Percentiles rank a stretch among this genome's conserved stretches.
Conservation (phyloP, 306 rosid genomes). For the Cucurbita moschata region DNA sequence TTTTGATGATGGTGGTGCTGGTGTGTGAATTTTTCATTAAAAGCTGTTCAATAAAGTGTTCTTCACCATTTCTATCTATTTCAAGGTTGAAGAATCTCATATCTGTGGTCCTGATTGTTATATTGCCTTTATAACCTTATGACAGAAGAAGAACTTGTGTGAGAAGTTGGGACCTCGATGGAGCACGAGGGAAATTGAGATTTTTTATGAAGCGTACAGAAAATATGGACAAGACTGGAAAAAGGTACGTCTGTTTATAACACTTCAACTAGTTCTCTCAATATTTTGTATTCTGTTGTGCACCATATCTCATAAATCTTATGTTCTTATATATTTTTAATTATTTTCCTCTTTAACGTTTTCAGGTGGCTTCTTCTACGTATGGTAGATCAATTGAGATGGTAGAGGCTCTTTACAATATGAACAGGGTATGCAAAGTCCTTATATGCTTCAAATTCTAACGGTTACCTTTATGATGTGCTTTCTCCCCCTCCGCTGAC, state of each 20-base stretch:
- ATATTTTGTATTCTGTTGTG: background rate
- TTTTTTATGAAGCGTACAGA: slow-evolving; percentile 78
- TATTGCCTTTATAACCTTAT: slow-evolving; percentile 13
- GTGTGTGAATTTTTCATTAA: no score
- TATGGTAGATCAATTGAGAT: slow-evolving; percentile 42
- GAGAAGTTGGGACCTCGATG: slow-evolving; percentile 80
- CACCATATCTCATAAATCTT: background rate
- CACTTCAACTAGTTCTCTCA: background rate
- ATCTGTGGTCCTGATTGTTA: background rate
- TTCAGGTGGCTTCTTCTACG: slow-evolving; percentile 49
- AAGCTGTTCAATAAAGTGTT: no score
- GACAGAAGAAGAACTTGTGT: slow-evolving; percentile 64
- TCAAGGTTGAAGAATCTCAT: background rate
- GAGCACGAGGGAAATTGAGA: slow-evolving; percentile 65
- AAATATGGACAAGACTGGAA: slow-evolving; percentile 76
- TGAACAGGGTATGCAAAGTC: slow-evolving; percentile 36
- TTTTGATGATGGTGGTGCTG: no score
- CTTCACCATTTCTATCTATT: background rate
- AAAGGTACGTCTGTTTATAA: slow-evolving; percentile 33
- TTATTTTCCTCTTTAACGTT: background rate
- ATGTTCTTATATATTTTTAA: background rate
- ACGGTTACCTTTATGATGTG: background rate
- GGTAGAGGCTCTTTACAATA: slow-evolving; percentile 71
- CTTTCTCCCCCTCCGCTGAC: background rate
- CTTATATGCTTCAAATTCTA: slow-evolving; percentile 3